A percentile compares a stretch with the other conserved stretches of the same genome.
These are phyloP conservation scores for Ophiostoma pallidulum DNA, from an alignment of 2,329 filamentous ascomycete genomes.

Conservation along the genomic window DNA sequence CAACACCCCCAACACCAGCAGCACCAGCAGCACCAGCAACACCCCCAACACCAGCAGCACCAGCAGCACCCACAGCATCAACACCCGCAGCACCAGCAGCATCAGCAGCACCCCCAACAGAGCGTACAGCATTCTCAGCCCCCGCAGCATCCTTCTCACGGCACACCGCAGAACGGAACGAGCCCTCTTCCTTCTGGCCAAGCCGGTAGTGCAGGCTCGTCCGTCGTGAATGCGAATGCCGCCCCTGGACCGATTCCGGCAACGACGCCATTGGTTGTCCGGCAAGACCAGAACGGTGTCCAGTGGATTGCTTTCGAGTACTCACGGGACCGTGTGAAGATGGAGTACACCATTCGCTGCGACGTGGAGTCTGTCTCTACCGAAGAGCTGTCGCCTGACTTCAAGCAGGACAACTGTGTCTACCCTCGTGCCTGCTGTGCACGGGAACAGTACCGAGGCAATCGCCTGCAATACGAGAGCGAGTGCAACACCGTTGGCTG, in stretches of 20 bases:
- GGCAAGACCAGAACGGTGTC: constrained; percentile 91
- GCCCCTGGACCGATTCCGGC: constrained; percentile 94
- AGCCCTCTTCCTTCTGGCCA: constrained; percentile 12
- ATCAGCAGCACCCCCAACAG: constrained; percentile 16
- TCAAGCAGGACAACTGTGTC: constrained; percentile 97
- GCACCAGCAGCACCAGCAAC: constrained; percentile 5
- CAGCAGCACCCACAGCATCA: constrained; percentile 4
- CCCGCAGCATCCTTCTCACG: constrained; percentile 1
- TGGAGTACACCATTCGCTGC: constrained; percentile 98
- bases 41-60: constrained; percentile 10
- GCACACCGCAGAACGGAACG: constrained; percentile 12
- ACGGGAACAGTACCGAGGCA: constrained; percentile 94
- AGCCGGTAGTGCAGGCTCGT: constrained; percentile 17
- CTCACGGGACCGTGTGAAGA: constrained; percentile 92
- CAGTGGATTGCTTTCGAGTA: constrained; percentile 99
- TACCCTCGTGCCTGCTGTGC: constrained; percentile 90
- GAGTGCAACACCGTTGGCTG: constrained; percentile 99
- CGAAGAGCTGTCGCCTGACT: constrained; percentile 73
- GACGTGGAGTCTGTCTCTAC: constrained; percentile 96
- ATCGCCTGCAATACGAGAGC: constrained; percentile 90
- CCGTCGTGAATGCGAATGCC: constrained; percentile 65
- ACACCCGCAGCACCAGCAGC: constrained; percentile 22
- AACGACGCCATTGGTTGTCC: constrained; percentile 85
- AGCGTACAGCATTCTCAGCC: too few species aligned
- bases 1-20: constrained; percentile 2